Evolutionary conservation across 768 basidiomycete species (phyloP), one percentile per base, ranked within the genome.

Genomic region (Chalciporus piperatus): DNA sequence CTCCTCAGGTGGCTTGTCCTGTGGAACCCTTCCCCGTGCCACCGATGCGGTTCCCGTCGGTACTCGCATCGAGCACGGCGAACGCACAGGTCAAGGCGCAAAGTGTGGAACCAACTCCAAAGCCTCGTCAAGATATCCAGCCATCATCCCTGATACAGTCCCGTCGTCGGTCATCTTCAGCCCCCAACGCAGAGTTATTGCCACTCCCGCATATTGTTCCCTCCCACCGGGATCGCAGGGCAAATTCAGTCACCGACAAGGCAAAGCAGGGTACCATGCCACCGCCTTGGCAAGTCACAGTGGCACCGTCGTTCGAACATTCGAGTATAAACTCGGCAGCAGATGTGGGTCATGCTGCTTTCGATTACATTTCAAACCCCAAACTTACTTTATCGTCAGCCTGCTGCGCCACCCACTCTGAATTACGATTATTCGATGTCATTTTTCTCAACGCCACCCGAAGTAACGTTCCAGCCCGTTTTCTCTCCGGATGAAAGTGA

Each of bases 1-100:
- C 35, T 16, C 35, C 5, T 37, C 35, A 37, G n/a, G n/a, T 4
- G 7, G 50, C 12, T 23, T 33, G 43, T 20, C 40, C 54, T 13
- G 30, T 35, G 41, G 63, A 62, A 13, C 27, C 25, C 27, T 51
- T 23, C 14, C 45, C 40, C 35, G 27, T 23, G 4, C 13, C 32
- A 8, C 48, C 51, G 5, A 13, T 41, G 27, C 43, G 38, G 16
- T 1, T 52, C 1, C 65, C 63, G n/a, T 58, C 65, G 6, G 63
- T 60, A 8, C 30, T 62, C 23, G 20, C 56, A 7, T 25, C 49
- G 11, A 52, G 48, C 17, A 50, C 50, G 11, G 37, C 46, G 22
- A 50, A 42, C 32, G 9, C 39, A 10, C 45, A 20, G 6, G 28
- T 39, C 40, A 20, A 17, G 25, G 17, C 51, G 41, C 14, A 13